phyloP scores from a whole-genome alignment of 2,329 filamentous ascomycete genomes.

The Clarireedia monteithiana region DNA sequence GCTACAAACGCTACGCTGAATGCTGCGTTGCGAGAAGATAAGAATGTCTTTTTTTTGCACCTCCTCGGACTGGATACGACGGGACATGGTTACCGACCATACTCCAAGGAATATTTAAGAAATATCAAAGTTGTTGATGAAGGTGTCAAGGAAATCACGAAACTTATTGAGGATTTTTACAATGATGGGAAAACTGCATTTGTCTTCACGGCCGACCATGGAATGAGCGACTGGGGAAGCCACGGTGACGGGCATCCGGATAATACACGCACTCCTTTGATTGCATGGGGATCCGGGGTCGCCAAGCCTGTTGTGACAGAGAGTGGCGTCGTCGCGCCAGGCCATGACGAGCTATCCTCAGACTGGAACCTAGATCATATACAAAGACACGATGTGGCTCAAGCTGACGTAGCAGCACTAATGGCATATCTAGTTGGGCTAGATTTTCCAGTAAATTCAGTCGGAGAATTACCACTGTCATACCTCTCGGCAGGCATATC shows the following conservation, averaged over 20 bases:
- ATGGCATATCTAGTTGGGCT: slow-evolving; percentile 90
- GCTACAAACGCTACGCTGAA: slow-evolving; percentile 69
- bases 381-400: slow-evolving; percentile 80
- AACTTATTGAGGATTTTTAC: slow-evolving; percentile 81
- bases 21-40: slow-evolving; percentile 67
- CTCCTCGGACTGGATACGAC: slow-evolving; percentile 86
- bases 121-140: slow-evolving; percentile 93
- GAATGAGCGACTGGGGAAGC: slow-evolving; percentile 99
- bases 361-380: slow-evolving; percentile 82
- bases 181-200: slow-evolving; percentile 79
- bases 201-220: slow-evolving; percentile 95
- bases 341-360: slow-evolving; percentile 84
- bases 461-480: slow-evolving; percentile 81
- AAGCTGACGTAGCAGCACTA: slow-evolving; percentile 88
- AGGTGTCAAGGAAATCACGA: slow-evolving; percentile 76
- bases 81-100: slow-evolving; percentile 79
- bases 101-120: slow-evolving; percentile 88
- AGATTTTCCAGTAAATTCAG: slow-evolving; percentile 91
- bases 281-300: slow-evolving; percentile 89
- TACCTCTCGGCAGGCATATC: slow-evolving; percentile 66
- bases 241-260: slow-evolving; percentile 97
- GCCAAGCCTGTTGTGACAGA: slow-evolving; percentile 59
- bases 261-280: slow-evolving; percentile 88
- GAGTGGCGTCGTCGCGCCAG: slow-evolving; percentile 52
- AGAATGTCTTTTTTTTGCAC: slow-evolving; percentile 91